Conservation (phyloP, 345 rosid genomes). For the Lagerstroemia speciosa region DNA sequence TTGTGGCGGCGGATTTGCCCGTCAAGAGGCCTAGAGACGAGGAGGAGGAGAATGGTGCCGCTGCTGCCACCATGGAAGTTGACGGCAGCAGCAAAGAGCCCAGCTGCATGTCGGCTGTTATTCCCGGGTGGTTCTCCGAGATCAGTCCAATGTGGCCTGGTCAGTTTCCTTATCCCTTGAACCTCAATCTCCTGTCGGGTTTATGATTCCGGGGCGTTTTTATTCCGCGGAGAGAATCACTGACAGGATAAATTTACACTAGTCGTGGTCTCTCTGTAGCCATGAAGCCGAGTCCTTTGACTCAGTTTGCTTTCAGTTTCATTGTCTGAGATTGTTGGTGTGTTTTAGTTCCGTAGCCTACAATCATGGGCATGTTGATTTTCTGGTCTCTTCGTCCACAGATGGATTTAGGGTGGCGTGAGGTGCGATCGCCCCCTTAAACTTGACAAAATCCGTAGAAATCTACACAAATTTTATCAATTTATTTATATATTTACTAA, state of each 20-base stretch:
- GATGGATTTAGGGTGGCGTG: no score
- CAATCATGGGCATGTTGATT: no score
- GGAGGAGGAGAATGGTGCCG: slow-evolving; percentile 25
- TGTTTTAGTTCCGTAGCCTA: background rate
- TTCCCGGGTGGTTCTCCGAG: slow-evolving; percentile 55
- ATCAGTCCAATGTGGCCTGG: slow-evolving; percentile 60
- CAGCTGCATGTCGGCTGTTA: slow-evolving; percentile 24
- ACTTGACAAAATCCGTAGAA: no score
- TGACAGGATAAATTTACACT: background rate
- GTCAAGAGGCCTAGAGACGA: slow-evolving; percentile 36
- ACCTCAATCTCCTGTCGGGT: background rate
- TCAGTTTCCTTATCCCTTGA: slow-evolving; percentile 8
- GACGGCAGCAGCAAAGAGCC: slow-evolving; percentile 5
- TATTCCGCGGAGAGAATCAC: background rate
- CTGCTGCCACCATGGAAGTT: slow-evolving; percentile 20
- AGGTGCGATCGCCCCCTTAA: no score
- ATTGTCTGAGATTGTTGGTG: background rate
- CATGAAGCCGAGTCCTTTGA: background rate
- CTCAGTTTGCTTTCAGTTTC: background rate
- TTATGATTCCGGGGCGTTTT: background rate
- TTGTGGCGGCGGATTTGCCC: slow-evolving; percentile 19
- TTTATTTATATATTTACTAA: no score
- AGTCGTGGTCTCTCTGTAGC: background rate
- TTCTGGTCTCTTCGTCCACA: no score
- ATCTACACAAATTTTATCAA: no score